These are phyloP conservation scores for Talaromyces borbonicus DNA, from an alignment of 495 filamentous ascomycete species.

Conservation along the genomic window DNA sequence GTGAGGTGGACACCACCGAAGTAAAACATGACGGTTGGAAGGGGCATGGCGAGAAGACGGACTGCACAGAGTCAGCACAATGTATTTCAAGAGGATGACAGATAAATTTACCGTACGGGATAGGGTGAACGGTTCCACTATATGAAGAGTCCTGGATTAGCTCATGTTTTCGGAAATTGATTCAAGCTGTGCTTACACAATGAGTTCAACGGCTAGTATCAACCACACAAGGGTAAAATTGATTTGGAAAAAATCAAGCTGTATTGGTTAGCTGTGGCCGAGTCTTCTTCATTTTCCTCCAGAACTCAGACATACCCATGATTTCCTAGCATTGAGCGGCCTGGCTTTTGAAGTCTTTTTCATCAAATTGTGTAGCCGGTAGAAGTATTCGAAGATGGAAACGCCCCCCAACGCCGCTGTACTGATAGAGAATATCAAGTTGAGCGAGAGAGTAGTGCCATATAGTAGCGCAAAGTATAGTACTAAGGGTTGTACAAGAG, in stretches of 20 bases:
- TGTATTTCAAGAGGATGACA: conserved; percentile 14
- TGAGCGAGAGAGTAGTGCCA: conserved; percentile 42
- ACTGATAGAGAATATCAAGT: conserved; percentile 50
- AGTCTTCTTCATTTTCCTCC: background rate
- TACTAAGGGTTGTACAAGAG: conserved; percentile 41
- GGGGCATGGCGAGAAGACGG: conserved; percentile 51
- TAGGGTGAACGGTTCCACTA: conserved; percentile 31
- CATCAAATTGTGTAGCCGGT: conserved; percentile 34
- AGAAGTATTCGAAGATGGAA: conserved; percentile 51
- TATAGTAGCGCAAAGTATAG: conserved; percentile 52
- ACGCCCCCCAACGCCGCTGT: conserved; percentile 47
- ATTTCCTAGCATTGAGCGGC: conserved; percentile 40
- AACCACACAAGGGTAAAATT: conserved; percentile 47
- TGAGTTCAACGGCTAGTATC: conserved; percentile 41
- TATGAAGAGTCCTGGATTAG: background rate
- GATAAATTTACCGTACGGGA: conserved; percentile 26
- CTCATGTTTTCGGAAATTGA: background rate
- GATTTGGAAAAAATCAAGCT: conserved; percentile 56
- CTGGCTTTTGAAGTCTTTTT: conserved; percentile 40
- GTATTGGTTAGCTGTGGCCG: conserved; percentile 10
- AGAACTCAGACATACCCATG: conserved; percentile 32
- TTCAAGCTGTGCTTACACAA: conserved; percentile 28
- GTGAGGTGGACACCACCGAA: conserved; percentile 46
- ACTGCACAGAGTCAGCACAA: conserved; percentile 23
- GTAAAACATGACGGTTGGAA: conserved; percentile 50